phyloP scores from a whole-genome alignment of 768 basidiomycete species.

The Ramaria sp. region DNA sequence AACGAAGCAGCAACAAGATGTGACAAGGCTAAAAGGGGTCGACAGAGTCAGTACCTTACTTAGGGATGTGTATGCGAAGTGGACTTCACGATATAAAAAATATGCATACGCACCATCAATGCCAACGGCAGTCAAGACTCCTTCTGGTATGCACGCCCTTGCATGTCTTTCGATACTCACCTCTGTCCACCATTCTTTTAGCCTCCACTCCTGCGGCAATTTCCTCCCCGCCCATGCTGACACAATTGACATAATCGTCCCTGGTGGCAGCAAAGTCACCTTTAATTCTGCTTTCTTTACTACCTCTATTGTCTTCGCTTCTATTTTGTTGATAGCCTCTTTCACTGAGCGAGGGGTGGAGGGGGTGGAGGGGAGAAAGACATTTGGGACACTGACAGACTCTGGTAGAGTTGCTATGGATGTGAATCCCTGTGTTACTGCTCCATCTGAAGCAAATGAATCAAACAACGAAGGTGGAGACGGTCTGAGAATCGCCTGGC shows the following conservation, averaged over 20 bases:
- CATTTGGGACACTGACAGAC: slow-evolving; percentile 34
- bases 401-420: slow-evolving; percentile 35
- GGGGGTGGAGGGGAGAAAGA: slow-evolving; percentile 23
- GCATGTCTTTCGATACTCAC: slow-evolving; percentile 42
- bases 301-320: slow-evolving; percentile 6
- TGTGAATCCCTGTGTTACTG: slow-evolving; percentile 26
- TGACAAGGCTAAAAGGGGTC: slow-evolving; percentile 40
- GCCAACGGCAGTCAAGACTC: slow-evolving; percentile 50
- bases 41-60: not conserved
- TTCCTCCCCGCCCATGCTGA: not conserved
- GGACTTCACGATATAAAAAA: not conserved
- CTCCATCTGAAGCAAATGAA: slow-evolving; percentile 47
- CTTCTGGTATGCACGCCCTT: slow-evolving; percentile 44
- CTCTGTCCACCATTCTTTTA: slow-evolving; percentile 42
- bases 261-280: not conserved
- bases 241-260: not conserved
- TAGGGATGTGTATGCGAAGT: not conserved
- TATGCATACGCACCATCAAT: slow-evolving; percentile 42
- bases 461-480: slow-evolving; percentile 47
- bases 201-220: slow-evolving; percentile 13
- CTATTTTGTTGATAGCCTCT: not conserved
- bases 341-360: slow-evolving; percentile 23
- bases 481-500: slow-evolving; percentile 35
- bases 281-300: not conserved
- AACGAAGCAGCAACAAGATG: slow-evolving; percentile 62